Evolutionary conservation across 2,329 filamentous ascomycete genomes (phyloP), one percentile per base, ranked within the genome.

Genomic region (Daldinia sp.): DNA sequence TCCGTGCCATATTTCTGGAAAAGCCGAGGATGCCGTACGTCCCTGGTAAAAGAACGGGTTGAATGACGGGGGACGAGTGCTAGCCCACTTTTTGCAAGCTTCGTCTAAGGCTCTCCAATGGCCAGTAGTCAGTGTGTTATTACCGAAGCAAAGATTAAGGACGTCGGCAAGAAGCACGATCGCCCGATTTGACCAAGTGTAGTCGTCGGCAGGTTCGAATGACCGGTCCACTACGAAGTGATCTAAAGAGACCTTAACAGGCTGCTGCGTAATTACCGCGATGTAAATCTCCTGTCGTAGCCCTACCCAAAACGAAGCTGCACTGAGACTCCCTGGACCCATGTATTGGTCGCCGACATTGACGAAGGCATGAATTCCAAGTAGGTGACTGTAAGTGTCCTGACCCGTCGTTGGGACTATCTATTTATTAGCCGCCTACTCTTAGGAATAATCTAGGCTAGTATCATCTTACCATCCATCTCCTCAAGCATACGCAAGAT

Each of bases 131-230:
- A 73, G 75, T 70, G 78, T 75, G 15, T 72, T 75, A 15, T 82
- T 79, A 1, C 84, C 82, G 71, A 90, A 90, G 74, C 89, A 91
- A 72, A 85, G 89, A 67, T 89, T 87, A 15, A 91, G 78, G 0
- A 90, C 86, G 68, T 90, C 87, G n/a, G 88, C 88, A 60, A 88
- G 88, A 72, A 89, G 86, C 2, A 88, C 83, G 0, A 91, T 83
- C 15, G 88, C 86, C 15, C 88, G 83, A 74, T 90, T 89, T 1
- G 88, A 85, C 87, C 87, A 89, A 0, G 81, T 81, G 65, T 84
- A 84, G 68, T 89, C 87, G 48, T 83, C 82, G 0, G 82, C 80
- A 0, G 81, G 78, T 1, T 81, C 78, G 9, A 87, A 80, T 0
- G 82, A 83, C n/a, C 83, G 82, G 71, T 88, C 85, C 44, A 87